Conservation (phyloP, 345 rosid genomes). For the Nasturtium officinale region DNA sequence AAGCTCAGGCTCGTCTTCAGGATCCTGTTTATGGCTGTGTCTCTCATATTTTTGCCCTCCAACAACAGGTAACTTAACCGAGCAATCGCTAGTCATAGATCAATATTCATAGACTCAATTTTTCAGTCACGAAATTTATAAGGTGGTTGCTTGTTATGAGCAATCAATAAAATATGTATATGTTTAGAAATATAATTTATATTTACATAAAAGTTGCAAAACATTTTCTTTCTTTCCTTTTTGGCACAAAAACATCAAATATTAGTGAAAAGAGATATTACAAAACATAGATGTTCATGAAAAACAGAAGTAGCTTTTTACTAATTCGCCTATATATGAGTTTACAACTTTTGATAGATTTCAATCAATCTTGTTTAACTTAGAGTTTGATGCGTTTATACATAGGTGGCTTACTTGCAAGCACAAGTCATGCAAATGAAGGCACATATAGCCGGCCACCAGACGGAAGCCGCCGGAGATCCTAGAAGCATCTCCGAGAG, state of each 20-base stretch:
- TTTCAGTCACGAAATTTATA: not conserved
- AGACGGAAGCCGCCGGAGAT: constrained; percentile 38
- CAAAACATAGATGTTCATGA: not conserved
- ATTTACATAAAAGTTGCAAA: constrained; percentile 6
- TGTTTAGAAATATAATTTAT: constrained; percentile 14
- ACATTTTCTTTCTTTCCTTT: not conserved
- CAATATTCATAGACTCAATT: not conserved
- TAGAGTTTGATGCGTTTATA: constrained; percentile 16
- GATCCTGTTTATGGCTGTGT: constrained; percentile 74
- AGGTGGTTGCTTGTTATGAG: constrained; percentile 10
- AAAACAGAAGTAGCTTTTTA: not conserved
- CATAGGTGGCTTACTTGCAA: constrained; percentile 78
- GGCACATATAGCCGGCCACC: constrained; percentile 65
- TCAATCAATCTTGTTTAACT: constrained; percentile 19
- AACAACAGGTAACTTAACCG: constrained; percentile 55
- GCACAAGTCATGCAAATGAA: constrained; percentile 87
- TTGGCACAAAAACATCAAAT: constrained; percentile 4
- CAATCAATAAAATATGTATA: constrained; percentile 9
- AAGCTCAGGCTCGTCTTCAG: constrained; percentile 64
- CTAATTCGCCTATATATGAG: not conserved
- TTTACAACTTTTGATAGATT: constrained; percentile 2
- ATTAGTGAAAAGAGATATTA: not conserved
- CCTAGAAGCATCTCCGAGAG: constrained; percentile 29
- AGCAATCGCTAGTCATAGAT: not conserved
- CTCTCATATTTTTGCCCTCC: constrained; percentile 63